phyloP scores from a whole-genome alignment of 1,284 basidiomycete genomes.

The Tetrapyrgos nigripes region DNA sequence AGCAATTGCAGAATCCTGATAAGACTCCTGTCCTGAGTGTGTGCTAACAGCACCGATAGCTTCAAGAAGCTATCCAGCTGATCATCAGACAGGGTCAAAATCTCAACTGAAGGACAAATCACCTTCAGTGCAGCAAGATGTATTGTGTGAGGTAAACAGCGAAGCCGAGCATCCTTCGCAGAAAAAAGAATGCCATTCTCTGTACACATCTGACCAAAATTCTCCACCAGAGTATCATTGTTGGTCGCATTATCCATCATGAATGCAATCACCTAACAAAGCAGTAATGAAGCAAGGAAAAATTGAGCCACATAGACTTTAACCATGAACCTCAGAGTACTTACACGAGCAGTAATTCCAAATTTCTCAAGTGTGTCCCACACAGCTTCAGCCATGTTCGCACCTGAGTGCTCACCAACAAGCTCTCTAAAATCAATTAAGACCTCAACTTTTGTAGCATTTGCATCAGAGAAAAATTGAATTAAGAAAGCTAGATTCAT shows the following conservation, averaged over 20 bases:
- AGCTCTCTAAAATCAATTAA: conserved; percentile 22
- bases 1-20: conserved; percentile 24
- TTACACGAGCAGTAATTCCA: conserved; percentile 7
- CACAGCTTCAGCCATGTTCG: conserved; percentile 23
- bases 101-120: conserved; percentile 2
- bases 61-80: conserved; percentile 29
- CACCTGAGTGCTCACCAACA: conserved; percentile 21
- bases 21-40: background rate
- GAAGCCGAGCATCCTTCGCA: background rate
- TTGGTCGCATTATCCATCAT: no score
- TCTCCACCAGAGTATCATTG: conserved; percentile 4
- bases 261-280: background rate
- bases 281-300: background rate
- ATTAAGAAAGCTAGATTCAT: background rate
- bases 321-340: background rate
- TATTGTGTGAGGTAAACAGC: background rate
- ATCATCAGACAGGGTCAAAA: background rate
- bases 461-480: background rate
- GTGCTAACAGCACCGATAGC: conserved; percentile 30
- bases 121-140: conserved; percentile 29
- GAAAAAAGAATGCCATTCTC: background rate
- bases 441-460: background rate
- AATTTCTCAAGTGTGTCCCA: conserved; percentile 19
- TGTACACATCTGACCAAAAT: background rate
- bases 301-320: background rate